Evolutionary conservation across 2,329 filamentous ascomycete genomes (phyloP).

Genomic region (Botrytis paeoniae): DNA sequence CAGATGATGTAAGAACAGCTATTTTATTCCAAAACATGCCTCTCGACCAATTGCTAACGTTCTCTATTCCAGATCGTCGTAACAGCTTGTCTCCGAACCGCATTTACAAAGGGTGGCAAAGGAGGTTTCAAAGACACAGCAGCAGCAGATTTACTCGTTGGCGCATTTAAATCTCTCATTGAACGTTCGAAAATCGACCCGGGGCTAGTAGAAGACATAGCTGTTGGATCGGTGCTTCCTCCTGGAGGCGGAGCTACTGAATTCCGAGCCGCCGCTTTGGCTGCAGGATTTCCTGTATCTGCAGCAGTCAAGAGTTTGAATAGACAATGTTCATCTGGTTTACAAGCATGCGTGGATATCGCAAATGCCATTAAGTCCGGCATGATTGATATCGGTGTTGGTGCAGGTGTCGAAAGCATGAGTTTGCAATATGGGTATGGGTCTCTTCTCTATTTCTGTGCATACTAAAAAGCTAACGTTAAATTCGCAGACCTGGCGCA

Average conservation of each 20-base stretch:
- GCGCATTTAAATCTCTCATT: constrained; percentile 77
- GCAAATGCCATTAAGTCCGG: constrained; percentile 87
- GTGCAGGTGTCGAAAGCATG: constrained; percentile 97
- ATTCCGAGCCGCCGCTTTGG: constrained; percentile 87
- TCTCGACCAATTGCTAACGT: constrained; percentile 31
- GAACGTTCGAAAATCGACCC: constrained; percentile 87
- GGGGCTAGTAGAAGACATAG: constrained; percentile 82
- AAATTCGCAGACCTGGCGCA: constrained; percentile 61
- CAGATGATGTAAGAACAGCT: constrained; percentile 56
- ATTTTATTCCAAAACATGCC: not conserved
- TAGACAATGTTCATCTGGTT: constrained; percentile 88
- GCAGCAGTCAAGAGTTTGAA: constrained; percentile 87
- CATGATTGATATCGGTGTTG: constrained; percentile 94
- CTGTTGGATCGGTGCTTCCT: constrained; percentile 85
- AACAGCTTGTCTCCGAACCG: constrained; percentile 85
- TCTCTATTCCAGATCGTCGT: constrained; percentile 66
- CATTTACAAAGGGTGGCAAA: constrained; percentile 89
- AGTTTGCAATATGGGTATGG: constrained; percentile 80
- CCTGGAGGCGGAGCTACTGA: constrained; percentile 95
- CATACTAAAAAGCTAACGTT: not conserved
- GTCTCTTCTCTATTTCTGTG: too few relatives aligned
- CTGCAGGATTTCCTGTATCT: constrained; percentile 83
- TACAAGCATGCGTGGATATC: constrained; percentile 90
- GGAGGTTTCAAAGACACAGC: constrained; percentile 94
- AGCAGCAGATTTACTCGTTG: constrained; percentile 79